Conservation (phyloP, 139 green algal genomes). For the Coelastrella sp. region DNA sequence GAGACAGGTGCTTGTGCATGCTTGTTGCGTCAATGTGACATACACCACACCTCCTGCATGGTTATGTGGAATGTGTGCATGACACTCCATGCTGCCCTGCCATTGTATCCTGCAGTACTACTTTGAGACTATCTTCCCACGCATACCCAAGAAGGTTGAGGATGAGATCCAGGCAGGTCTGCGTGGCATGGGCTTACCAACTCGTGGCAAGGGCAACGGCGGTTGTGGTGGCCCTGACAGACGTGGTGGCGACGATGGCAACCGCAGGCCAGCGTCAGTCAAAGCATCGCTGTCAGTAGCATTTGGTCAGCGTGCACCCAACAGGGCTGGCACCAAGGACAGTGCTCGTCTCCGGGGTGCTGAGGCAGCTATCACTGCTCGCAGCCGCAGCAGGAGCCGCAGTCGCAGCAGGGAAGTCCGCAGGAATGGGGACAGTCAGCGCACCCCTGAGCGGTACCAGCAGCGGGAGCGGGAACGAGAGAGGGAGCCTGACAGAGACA, state of each 20-base stretch:
- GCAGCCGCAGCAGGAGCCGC: neutral
- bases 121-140: conserved; percentile 97
- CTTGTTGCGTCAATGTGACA: too few species aligned
- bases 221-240: conserved; percentile 82
- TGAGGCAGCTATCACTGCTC: conserved; percentile 1
- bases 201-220: conserved; percentile 82
- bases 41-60: too few species aligned
- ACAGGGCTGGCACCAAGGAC: conserved; percentile 83
- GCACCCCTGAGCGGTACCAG: neutral
- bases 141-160: conserved; percentile 91
- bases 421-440: neutral
- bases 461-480: conserved; percentile 32
- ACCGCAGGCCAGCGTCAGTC: conserved; percentile 87
- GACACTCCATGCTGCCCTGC: neutral
- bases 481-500: neutral
- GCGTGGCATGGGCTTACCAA: conserved; percentile 75
- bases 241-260: conserved; percentile 78
- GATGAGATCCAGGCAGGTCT: conserved; percentile 84
- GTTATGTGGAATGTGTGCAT: too few species aligned
- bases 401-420: conserved; percentile 11
- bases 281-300: conserved; percentile 94
- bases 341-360: conserved; percentile 53
- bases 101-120: conserved; percentile 86
- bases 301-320: conserved; percentile 93
- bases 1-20: too few species aligned